Base-by-base conservation (phyloP, 148 eudicot species). In the Amaranthus hypochondriacus region DNA sequence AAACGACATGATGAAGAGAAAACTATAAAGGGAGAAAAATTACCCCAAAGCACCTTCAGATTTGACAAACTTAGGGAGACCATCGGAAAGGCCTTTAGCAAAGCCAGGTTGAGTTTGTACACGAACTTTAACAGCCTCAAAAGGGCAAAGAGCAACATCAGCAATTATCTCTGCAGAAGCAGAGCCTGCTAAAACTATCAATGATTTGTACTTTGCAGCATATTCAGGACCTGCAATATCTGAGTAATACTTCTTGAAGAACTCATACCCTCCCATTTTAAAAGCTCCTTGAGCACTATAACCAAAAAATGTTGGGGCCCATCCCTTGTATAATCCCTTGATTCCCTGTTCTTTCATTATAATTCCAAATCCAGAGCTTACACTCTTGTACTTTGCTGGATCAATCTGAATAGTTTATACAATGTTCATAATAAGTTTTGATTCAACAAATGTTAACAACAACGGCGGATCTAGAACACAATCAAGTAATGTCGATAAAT, bases 211-310 rank as follows among this genome's bases (percentile, higher is more conserved):
- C 59, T 86, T 89, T 44, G 70, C 73, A 7, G 91, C 88, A 65
- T 81, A 53, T 73, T 85, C 88, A 6, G 91, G 85, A 59, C 93
- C 89, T 4, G 86, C 93, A 49, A 85, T 56, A 66, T 89, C 93
- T 8, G 90, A 83, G 57, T 89, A 87, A 49, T 82, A 78, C 79
- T 89, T 87, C 86, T 89, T 89, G 69, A 89, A 89, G 80, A 81
- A 87, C 66, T 89, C 93, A 60, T 89, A 89, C 75, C 85, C 77
- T 6, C 93, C 93, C 42, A 68, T 80, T 62, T 89, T 89, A 74
- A 87, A 81, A 56, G 90, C 93, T 59, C 93, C 93, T 67, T 89
- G 93, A 21, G 87, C 88, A 73, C 93, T 89, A 66, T 89, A 89
- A 55, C 93, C 93, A n/a, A 87, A 66, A 43, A 87, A 71, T 9